phyloP scores from a whole-genome alignment of 768 basidiomycete species.

The Mycena polygramma region DNA sequence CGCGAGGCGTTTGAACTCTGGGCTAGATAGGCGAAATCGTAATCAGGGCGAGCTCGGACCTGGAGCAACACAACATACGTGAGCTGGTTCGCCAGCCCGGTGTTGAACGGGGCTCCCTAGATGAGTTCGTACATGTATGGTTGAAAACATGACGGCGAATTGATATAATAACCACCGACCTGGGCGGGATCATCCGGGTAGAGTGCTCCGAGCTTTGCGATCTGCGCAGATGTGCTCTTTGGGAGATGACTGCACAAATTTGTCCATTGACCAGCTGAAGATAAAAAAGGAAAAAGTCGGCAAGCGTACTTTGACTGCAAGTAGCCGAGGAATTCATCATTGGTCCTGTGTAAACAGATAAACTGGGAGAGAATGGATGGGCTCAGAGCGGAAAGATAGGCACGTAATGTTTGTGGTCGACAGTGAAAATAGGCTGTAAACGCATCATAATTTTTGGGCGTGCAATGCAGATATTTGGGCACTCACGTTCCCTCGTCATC shows the following conservation, averaged over 20 bases:
- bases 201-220: not conserved
- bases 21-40: constrained; percentile 36
- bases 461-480: not conserved
- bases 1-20: constrained; percentile 55
- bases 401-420: constrained; percentile 24
- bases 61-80: not conserved
- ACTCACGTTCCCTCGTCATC: constrained; percentile 16
- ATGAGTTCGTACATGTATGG: not conserved
- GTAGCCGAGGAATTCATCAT: not conserved
- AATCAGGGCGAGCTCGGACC: not conserved
- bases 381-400: not conserved
- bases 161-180: not conserved
- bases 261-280: not conserved
- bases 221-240: not conserved
- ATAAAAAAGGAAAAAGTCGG: not conserved
- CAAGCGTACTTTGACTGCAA: not conserved
- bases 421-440: constrained; percentile 9
- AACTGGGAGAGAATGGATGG: no score
- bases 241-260: constrained; percentile 3
- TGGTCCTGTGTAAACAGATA: not conserved
- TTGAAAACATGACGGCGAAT: not conserved
- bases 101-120: constrained; percentile 24
- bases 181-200: constrained; percentile 11
- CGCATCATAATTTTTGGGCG: not conserved
- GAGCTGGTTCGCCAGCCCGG: not conserved